Base-by-base conservation (phyloP, 768 basidiomycete species). In the Xerocomellus chrysenteron region DNA sequence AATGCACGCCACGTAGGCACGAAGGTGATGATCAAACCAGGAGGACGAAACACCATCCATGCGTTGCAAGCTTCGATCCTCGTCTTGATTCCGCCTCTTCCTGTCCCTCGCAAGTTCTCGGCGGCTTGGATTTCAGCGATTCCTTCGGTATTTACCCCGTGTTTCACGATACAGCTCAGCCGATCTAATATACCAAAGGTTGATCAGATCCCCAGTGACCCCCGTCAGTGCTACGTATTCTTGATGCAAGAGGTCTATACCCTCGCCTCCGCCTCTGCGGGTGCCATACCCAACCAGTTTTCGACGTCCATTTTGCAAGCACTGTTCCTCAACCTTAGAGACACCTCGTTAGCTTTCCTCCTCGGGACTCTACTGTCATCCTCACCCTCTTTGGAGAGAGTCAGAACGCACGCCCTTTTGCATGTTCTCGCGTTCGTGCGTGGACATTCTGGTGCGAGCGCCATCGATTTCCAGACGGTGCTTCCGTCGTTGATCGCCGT, bases 341-440 rank as follows among this genome's bases (percentile, higher is more conserved):
- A 87, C 32, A 87, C 87, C 52, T 78, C 88, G 0, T 74, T 98
- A 13, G 78, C 85, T 0, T 96, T 99, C 76, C 81, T 99, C 12
- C 82, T 88, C 0, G 87, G 90, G 0, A 66, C 89, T n/a, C 58
- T 73, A 26, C 92, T 89, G 81, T 76, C 76, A 4, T 63, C 67
- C 1, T 64, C 64, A 11, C 58, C 67, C 11, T 50, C 65, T 14
- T 58, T 66, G 11, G 65, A 71, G 21, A 61, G 73, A 47, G 78
- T 77, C 56, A 78, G 73, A 54, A 72, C 79, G 3, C 77, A 84
- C 2, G 86, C 93, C 0, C 75, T 98, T 10, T 74, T 80, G 5
- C 94, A 98, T 67, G 85, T 86, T 19, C 76, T 81, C 3, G 91
- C 93, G 0, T 95, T 95, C 71, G 70, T 98, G 13, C 79, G 85